Evolutionary conservation across 2,329 filamentous ascomycete genomes (phyloP).

Genomic region (Pseudocercospora fijiensis): DNA sequence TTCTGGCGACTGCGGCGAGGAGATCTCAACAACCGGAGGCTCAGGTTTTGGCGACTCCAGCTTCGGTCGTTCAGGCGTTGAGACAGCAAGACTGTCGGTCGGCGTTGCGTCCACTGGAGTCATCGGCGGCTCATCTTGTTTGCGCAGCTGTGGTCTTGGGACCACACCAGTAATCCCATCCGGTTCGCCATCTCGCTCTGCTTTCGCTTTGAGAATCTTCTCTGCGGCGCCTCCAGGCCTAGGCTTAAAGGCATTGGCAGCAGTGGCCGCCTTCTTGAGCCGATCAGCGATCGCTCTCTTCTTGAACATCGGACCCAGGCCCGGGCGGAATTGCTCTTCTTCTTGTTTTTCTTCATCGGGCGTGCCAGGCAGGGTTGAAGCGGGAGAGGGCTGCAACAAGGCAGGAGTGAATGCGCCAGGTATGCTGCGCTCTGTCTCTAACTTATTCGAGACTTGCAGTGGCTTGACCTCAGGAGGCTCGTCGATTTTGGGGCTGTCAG

Average conservation of each 20-base stretch:
- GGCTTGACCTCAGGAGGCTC: constrained; percentile 22
- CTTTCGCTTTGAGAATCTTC: constrained; percentile 58
- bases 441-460: constrained; percentile 21
- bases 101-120: constrained; percentile 13
- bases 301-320: constrained; percentile 87
- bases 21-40: constrained; percentile 30
- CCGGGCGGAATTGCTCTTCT: constrained; percentile 61
- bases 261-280: constrained; percentile 77
- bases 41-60: constrained; percentile 12
- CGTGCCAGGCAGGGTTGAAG: constrained; percentile 20
- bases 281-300: constrained; percentile 69
- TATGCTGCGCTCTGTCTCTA: constrained; percentile 22
- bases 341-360: constrained; percentile 26
- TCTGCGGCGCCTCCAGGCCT: constrained; percentile 83
- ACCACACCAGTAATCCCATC: constrained; percentile 90
- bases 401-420: constrained; percentile 18
- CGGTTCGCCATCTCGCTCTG: constrained; percentile 64
- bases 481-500: constrained; percentile 14
- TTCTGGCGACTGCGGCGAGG: constrained; percentile 32
- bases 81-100: background rate
- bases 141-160: constrained; percentile 61
- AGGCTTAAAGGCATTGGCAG: constrained; percentile 76
- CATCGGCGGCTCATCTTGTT: constrained; percentile 23
- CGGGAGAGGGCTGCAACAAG: constrained; percentile 11
- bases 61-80: background rate